A percentile compares a stretch with the other conserved stretches of the same genome.
Conservation (phyloP, 768 basidiomycete species). For the Macrolepiota albuminosa region DNA sequence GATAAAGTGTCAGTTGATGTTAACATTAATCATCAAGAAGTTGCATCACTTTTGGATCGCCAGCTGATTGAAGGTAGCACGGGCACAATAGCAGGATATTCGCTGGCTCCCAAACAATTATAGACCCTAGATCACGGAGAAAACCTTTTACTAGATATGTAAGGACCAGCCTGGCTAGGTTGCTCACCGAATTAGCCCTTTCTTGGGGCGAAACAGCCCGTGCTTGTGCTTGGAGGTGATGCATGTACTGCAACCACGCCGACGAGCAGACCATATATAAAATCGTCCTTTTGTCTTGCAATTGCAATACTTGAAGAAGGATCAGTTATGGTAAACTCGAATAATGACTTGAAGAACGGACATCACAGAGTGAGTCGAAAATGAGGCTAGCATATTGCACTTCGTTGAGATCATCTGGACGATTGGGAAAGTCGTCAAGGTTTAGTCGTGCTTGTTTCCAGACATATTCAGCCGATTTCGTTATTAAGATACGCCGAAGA, state of each 20-base stretch:
- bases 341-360: neutral
- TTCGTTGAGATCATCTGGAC: conserved; percentile 10
- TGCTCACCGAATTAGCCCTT: neutral
- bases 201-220: neutral
- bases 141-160: neutral
- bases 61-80: neutral
- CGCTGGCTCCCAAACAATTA: too few relatives aligned
- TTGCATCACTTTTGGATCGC: neutral
- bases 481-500: conserved; percentile 23
- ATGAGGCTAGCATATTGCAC: neutral
- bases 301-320: conserved; percentile 2
- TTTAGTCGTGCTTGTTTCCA: conserved; percentile 8
- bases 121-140: neutral
- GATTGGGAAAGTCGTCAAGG: conserved; percentile 5
- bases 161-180: neutral
- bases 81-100: neutral
- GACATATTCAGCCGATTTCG: neutral
- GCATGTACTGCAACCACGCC: conserved; percentile 10
- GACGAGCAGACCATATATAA: conserved; percentile 9
- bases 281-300: neutral
- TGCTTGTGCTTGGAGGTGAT: neutral
- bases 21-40: neutral
- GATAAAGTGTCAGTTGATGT: neutral
- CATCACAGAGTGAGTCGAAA: conserved; percentile 4
- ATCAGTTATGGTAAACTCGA: neutral